Base-by-base conservation (phyloP, 768 basidiomycete species). In the Boletus vinaceobasis region DNA sequence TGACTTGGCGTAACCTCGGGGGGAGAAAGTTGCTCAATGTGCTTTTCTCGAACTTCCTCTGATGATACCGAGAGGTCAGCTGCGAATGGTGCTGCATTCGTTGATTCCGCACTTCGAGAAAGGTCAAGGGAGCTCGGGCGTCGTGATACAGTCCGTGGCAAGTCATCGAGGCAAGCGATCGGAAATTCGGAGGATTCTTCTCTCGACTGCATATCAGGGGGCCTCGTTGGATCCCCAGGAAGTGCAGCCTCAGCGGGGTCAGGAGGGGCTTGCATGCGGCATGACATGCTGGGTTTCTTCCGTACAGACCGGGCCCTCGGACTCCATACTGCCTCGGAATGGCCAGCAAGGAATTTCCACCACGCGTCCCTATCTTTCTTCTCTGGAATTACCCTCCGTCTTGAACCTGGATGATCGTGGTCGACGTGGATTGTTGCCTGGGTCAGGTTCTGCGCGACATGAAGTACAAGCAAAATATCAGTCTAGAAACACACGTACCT, bases 321-420 rank as follows among this genome's bases (percentile, higher is more conserved):
- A 63, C 78, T 79, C 89, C 89, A 91, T 39, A 80, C 82, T 32
- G 77, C 75, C 63, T 83, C 80, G n/a, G 87, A 84, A 59, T 75
- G 75, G 33, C 89, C 90, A 43, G 81, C 74, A 6, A 93, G 70
- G 59, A 85, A 93, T 15, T 79, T 78, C 90, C 90, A 92, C 90
- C 90, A 93, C 17, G 75, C 70, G 58, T 89, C 86, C 52, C 90
- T 78, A 55, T 88, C 83, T 64, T 80, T 84, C 65, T 79, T 85
- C 47, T 87, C 85, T 26, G 90, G 90, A 56, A 90, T 78, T 39
- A 77, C 53, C 57, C 72, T 78, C 15, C 56, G 68, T 33, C 36
- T 36, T 46, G 57, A 29, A 36, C 47, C 40, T 10, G 52, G n/a
- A 29, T 23, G 52, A 48, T 56, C 38, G 2, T 45, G 39, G 43